Evolutionary conservation across 1,139 yeast genomes (phyloP), one percentile per base, ranked within the genome.

Genomic region (Arxiozyma heterogenica): DNA sequence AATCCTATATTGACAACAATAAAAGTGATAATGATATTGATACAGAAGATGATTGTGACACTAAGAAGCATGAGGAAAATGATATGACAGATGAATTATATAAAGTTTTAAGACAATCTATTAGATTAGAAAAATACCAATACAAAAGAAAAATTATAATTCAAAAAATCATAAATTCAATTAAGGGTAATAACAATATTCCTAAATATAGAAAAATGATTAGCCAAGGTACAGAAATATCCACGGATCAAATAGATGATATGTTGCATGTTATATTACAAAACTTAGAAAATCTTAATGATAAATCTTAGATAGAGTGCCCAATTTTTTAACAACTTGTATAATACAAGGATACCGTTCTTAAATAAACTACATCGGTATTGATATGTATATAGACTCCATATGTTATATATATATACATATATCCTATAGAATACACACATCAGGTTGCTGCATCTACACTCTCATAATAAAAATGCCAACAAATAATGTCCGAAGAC

Each of bases 191-290:
- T 51, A 54, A 61, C 12, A 87, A 84, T 67, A 83, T 90, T 78
- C 83, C 83, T 64, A 86, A 88, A 63, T 93, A 90, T 73, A 77
- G 95, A 60, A 81, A 85, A 62, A 78, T 93, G 66, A 84, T 93
- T 52, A 83, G 96, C 52, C 78, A 84, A 57, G 85, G 94, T 56
- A 89, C 97, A 62, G 95, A 89, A 45, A 79, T 90, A 53, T 81
- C 80, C 47, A 78, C 83, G 44, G 88, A 84, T 60, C 95, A 90
- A 58, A 66, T 72, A 9, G 75, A 72, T 55, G 68, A 60, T 7
- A 61, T 64, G 53, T 54, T 68, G 52, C 69, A 66, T 60, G 61
- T 64, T 17, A 68, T 68, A 45, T 60, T 66, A 52, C 59, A 64
- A 48, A 64, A 64, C 47, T 54, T 67, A 47, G 58, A 56, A 21